phyloP scores from a whole-genome alignment of 1,284 basidiomycete species.

The Leccinum subspadiceum region DNA sequence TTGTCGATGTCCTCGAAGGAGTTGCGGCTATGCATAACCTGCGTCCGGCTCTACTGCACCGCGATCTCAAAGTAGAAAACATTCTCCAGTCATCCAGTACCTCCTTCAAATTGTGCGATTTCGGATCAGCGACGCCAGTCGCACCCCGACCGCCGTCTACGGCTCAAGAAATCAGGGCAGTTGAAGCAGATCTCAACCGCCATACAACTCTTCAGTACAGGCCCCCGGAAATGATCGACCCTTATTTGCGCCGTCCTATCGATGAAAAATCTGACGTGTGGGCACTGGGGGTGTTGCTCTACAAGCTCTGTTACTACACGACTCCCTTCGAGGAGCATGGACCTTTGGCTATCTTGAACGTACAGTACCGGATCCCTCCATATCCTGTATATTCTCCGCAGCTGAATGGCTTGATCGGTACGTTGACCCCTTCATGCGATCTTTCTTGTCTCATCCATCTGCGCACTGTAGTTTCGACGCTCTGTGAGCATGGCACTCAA shows the following conservation, averaged over 20 bases:
- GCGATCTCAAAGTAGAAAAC: conserved; percentile 99
- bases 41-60: conserved; percentile 86
- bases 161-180: conserved; percentile 77
- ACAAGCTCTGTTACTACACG: conserved; percentile 97
- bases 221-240: conserved; percentile 98
- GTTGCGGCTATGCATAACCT: conserved; percentile 96
- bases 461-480: conserved; percentile 67
- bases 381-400: conserved; percentile 90
- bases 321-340: conserved; percentile 98
- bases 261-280: conserved; percentile 97
- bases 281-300: conserved; percentile 92
- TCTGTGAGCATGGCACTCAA: conserved; percentile 81
- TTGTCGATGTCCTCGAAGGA: conserved; percentile 92
- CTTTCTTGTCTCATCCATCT: conserved; percentile 13
- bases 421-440: conserved; percentile 28
- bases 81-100: conserved; percentile 80
- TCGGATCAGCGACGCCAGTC: conserved; percentile 88
- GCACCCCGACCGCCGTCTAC: conserved; percentile 66
- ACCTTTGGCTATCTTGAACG: conserved; percentile 93
- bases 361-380: conserved; percentile 91
- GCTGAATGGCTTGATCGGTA: conserved; percentile 87
- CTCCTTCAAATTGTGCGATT: conserved; percentile 96
- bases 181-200: conserved; percentile 91
- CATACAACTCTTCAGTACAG: conserved; percentile 96
- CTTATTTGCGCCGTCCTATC: conserved; percentile 77